Evolutionary conservation across 2,329 filamentous ascomycete species (phyloP).

Genomic region (Fusarium duplospermum): DNA sequence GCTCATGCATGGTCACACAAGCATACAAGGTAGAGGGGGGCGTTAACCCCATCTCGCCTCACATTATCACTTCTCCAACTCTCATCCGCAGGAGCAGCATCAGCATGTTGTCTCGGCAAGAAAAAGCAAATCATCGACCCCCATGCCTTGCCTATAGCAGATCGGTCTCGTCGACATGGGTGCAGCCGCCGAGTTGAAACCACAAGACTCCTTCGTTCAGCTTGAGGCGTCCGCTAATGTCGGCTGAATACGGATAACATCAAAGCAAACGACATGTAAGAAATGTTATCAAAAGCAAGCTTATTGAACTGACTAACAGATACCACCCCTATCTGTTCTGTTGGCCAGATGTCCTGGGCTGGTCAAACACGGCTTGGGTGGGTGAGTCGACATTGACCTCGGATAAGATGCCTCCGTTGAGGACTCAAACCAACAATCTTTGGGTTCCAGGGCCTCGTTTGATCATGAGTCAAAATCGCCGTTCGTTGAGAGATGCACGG

Average conservation of each 20-base stretch:
- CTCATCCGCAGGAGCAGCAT: background rate
- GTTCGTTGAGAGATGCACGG: background rate
- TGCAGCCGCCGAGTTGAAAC: background rate
- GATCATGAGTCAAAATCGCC: background rate
- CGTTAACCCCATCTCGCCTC: background rate
- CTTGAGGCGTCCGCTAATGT: conserved; percentile 2
- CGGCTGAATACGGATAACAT: background rate
- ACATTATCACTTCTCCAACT: background rate
- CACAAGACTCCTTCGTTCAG: background rate
- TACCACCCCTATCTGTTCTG: background rate
- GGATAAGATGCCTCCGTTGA: background rate
- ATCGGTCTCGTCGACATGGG: background rate
- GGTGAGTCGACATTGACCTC: background rate
- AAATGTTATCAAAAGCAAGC: background rate
- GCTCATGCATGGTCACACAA: background rate
- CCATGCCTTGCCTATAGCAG: background rate
- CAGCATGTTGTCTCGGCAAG: background rate
- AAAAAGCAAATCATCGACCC: background rate
- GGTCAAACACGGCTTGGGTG: background rate
- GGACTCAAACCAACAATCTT: background rate
- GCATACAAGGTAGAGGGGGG: background rate
- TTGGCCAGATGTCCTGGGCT: background rate
- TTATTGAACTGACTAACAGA: background rate
- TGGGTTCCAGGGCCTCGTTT: background rate
- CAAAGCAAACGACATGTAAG: conserved; percentile 2